Evolutionary conservation across 2,329 filamentous ascomycete species (phyloP), one percentile per base, ranked within the genome.

Genomic region (Exophiala sideris): DNA sequence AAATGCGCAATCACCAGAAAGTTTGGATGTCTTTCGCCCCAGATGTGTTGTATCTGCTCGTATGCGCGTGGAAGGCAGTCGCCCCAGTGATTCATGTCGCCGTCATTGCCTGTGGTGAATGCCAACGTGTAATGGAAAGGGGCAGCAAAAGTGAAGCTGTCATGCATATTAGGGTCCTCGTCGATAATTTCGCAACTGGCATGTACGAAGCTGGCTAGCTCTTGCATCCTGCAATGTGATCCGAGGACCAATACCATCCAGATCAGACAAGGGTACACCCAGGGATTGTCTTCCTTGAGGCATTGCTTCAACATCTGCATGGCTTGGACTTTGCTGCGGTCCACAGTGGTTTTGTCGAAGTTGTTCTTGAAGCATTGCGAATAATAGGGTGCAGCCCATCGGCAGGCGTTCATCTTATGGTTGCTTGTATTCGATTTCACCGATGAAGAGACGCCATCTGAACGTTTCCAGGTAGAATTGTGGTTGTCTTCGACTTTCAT

Each of bases 1-100:
- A 57, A 53, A 35, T 54, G 49, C 14, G 48, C 34, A 29, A 45
- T 54, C 29, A 62, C 52, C n/a, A 61, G 47, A 45, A 41, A 49
- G 35, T 62, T 60, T 12, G 61, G 57, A 29, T 61, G 58, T 9
- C 42, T 40, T 7, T 21, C 20, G 18, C 48, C 52, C 53, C 52
- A 58, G n/a, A 53, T 46, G 9, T 50, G 41, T 35, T 20, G 40
- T n/a, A 61, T 51, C 35, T 49, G 45, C 5, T 36, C 20, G 24
- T 52, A 39, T 11, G 48, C 49, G 6, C 39, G 41, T 11, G 24
- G 41, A 20, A 61, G 41, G 5, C 34, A 11, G 10, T 50, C 18
- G 11, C 58, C 58, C 16, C 53, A 46, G 3, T 41, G 5, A 9
- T 29, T 38, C 47, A 53, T 56, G 5, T 42, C 48, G 8, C 24